A percentile compares a stretch with the other conserved stretches of the same genome.
Conservation (phyloP, 1,284 basidiomycete species). For the Microbotryum violaceum region DNA sequence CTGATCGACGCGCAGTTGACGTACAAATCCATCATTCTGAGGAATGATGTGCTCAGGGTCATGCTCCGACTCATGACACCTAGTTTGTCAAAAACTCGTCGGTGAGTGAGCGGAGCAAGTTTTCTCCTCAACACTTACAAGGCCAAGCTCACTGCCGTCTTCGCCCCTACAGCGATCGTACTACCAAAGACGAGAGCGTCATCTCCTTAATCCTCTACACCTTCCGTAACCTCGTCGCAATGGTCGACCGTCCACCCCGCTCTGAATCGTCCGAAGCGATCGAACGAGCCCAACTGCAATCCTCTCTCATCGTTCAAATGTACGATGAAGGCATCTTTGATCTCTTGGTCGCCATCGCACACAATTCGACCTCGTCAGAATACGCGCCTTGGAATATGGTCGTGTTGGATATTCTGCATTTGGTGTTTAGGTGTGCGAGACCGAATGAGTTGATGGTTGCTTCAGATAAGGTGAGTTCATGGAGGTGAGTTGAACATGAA, state of each 20-base stretch:
- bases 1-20: constrained; percentile 68
- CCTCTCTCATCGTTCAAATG: constrained; percentile 61
- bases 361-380: constrained; percentile 63
- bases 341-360: constrained; percentile 71
- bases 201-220: constrained; percentile 82
- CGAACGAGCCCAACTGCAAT: constrained; percentile 65
- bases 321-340: constrained; percentile 66
- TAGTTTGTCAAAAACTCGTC: constrained; percentile 39
- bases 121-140: too few relatives aligned
- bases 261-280: constrained; percentile 63
- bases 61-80: constrained; percentile 42
- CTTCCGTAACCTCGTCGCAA: constrained; percentile 80
- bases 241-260: constrained; percentile 67
- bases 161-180: constrained; percentile 48
- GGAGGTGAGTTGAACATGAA: background rate
- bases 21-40: constrained; percentile 60
- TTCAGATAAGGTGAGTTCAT: constrained; percentile 55
- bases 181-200: constrained; percentile 71
- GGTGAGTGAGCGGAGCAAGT: constrained; percentile 30
- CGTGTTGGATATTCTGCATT: constrained; percentile 79
- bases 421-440: constrained; percentile 69
- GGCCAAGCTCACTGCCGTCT: background rate
- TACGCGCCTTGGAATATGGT: constrained; percentile 78
- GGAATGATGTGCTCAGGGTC: constrained; percentile 36
- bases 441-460: constrained; percentile 58